phyloP scores from a whole-genome alignment of 352 stramenopile genomes.

The Phytophthora aleatoria region DNA sequence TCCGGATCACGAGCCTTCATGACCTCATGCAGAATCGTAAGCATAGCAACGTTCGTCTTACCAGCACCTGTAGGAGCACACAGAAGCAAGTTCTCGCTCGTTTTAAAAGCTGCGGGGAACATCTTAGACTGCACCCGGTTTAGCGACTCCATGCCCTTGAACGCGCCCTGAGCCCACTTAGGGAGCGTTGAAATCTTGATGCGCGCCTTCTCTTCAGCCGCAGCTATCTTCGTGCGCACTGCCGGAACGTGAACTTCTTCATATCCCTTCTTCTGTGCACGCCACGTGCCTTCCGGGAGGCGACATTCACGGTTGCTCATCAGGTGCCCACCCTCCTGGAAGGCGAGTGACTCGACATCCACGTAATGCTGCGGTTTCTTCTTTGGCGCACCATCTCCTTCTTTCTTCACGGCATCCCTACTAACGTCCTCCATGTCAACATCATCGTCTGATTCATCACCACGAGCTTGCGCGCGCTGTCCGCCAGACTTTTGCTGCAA shows the following conservation, averaged over 20 bases:
- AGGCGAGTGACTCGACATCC: conserved; percentile 95
- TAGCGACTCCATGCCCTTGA: conserved; percentile 97
- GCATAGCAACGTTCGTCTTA: conserved; percentile 99
- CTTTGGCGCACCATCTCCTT: conserved; percentile 27
- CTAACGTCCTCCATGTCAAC: conserved; percentile 55
- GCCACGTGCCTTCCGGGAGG: conserved; percentile 96
- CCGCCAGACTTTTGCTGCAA: conserved; percentile 59
- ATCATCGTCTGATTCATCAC: conserved; percentile 49
- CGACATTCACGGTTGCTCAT: conserved; percentile 99
- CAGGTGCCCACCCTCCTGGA: conserved; percentile 95
- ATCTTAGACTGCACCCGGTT: conserved; percentile 99
- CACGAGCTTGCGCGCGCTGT: conserved; percentile 16
- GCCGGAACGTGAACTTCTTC: conserved; percentile 99
- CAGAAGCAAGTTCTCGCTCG: conserved; percentile 97
- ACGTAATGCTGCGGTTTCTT: conserved; percentile 90
- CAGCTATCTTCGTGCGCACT: conserved; percentile 80
- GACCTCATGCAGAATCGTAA: conserved; percentile 99
- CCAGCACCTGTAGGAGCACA: conserved; percentile 99
- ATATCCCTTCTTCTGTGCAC: conserved; percentile 97
- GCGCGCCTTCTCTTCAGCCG: conserved; percentile 71
- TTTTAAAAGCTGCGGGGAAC: conserved; percentile 91
- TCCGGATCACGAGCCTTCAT: conserved; percentile 89
- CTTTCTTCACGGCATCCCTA: conserved; percentile 22
- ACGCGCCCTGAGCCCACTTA: conserved; percentile 95
- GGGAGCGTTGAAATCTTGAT: conserved; percentile 94